Evolutionary conservation across 2,329 filamentous ascomycete species (phyloP).

Genomic region (Colletotrichum sp.): DNA sequence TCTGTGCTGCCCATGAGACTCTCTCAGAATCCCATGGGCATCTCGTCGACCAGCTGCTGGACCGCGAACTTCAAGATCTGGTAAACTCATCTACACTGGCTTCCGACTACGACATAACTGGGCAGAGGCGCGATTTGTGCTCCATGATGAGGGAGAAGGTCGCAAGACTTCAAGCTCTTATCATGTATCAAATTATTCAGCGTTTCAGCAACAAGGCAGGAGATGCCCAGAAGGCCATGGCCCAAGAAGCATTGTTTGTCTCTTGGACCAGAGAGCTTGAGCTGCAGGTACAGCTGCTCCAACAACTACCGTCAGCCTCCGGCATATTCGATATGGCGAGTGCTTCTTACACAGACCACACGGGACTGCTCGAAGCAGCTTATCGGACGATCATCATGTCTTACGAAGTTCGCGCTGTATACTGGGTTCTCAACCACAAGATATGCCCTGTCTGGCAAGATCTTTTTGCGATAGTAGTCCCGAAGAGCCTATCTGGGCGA

Average conservation of each 20-base stretch:
- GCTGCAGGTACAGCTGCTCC: background rate
- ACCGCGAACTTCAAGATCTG: background rate
- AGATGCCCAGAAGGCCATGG: background rate
- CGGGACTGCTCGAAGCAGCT: background rate
- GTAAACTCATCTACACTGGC: background rate
- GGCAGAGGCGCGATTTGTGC: background rate
- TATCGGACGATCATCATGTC: background rate
- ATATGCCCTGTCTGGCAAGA: background rate
- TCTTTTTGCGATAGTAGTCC: background rate
- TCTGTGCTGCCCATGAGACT: conserved; percentile 3
- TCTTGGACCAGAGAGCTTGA: conserved; percentile 2
- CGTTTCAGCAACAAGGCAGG: background rate
- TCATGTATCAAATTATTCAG: conserved; percentile 2
- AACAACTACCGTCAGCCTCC: background rate
- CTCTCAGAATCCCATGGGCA: background rate
- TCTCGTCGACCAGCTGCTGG: background rate
- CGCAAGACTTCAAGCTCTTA: background rate
- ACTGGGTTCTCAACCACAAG: background rate
- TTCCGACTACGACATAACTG: background rate
- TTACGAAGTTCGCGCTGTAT: background rate
- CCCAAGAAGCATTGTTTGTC: background rate
- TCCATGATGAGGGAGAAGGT: background rate
- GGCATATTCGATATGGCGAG: background rate
- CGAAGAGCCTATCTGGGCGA: background rate
- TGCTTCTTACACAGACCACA: background rate